Base-by-base conservation (phyloP, 345 rosid genomes). In the Sonneratia caseolaris region DNA sequence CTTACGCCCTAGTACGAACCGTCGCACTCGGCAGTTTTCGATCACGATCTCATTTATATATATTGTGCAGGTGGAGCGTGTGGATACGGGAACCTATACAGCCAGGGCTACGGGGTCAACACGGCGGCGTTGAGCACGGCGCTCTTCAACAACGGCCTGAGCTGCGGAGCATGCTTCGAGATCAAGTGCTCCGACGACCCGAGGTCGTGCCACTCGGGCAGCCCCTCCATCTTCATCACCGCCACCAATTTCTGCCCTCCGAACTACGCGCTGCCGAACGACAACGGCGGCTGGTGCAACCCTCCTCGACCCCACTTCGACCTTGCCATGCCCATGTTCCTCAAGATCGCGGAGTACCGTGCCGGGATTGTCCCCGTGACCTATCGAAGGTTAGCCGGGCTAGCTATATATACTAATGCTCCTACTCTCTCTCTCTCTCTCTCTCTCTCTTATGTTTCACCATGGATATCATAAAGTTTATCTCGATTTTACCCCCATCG, bases 261-360 rank as follows among this genome's bases (percentile, higher is more conserved):
- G n/a, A 73, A 73, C 70, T 73, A 5, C 19, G 75, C 75, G 13
- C 75, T 47, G 6, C 75, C 75, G 12, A 73, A 42, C 13, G 75
- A 73, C 70, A 73, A 73, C 21, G 75, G 75, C 7, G 75, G 75
- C 59, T 73, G 75, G 75, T 73, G 75, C 68, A 66, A 73, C 75
- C 75, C 75, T 66, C 75, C 75, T 0, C 70, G 75, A 4, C 70
- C 75, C 19, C 75, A 73, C 47, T 73, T 73, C 64, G 75, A 73
- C 59, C 75, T 73, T 5, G 75, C 75, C 75, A 73, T 73, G 75
- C 75, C 75, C 69, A 73, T 73, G 75, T 73, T 73, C 75, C 75
- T 73, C 64, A 73, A 66, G 70, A 73, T 73, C 19, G 75, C 75
- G 37, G 70, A 73, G 75, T 73, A 73, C 70, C 70, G 70, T 22